These are phyloP conservation scores for Umbelopsis sp. DNA, from an alignment of 192 early-diverging fungal genomes.

Conservation along the genomic window DNA sequence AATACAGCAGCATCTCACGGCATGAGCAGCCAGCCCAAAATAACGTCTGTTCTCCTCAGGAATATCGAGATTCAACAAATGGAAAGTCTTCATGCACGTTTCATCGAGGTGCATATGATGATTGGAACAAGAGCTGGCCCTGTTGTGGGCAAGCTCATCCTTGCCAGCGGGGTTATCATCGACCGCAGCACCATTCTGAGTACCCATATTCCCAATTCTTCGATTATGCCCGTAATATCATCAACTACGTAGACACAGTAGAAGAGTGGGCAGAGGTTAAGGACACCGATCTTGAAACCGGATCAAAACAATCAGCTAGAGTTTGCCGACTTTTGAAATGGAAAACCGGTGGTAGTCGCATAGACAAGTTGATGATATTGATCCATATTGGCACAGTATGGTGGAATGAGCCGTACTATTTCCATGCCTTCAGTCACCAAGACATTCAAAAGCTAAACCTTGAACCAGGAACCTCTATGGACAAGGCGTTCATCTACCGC, in stretches of 20 bases:
- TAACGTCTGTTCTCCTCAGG: background rate
- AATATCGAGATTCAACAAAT: constrained; percentile 39
- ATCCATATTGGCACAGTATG: constrained; percentile 44
- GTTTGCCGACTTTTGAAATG: constrained; percentile 46
- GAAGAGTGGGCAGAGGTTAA: constrained; percentile 30
- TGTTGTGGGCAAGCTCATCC: constrained; percentile 41
- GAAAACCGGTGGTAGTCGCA: constrained; percentile 22
- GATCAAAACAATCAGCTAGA: constrained; percentile 28
- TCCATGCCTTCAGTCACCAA: constrained; percentile 34
- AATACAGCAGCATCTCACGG: no score
- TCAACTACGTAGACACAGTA: constrained; percentile 42
- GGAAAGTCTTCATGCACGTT: constrained; percentile 41
- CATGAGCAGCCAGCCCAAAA: no score
- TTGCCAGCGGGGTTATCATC: constrained; percentile 33
- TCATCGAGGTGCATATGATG: constrained; percentile 27
- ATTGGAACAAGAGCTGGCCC: constrained; percentile 25
- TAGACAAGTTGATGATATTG: constrained; percentile 42
- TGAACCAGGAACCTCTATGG: constrained; percentile 4
- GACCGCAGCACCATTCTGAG: constrained; percentile 40
- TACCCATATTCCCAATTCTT: constrained; percentile 42
- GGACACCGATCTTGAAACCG: constrained; percentile 35
- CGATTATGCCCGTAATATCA: constrained; percentile 30
- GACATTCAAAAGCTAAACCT: constrained; percentile 30
- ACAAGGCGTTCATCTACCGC: constrained; percentile 31
- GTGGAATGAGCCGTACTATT: constrained; percentile 35